Conservation (phyloP, 179 eudicot genomes). For the Drosera spatulata region DNA sequence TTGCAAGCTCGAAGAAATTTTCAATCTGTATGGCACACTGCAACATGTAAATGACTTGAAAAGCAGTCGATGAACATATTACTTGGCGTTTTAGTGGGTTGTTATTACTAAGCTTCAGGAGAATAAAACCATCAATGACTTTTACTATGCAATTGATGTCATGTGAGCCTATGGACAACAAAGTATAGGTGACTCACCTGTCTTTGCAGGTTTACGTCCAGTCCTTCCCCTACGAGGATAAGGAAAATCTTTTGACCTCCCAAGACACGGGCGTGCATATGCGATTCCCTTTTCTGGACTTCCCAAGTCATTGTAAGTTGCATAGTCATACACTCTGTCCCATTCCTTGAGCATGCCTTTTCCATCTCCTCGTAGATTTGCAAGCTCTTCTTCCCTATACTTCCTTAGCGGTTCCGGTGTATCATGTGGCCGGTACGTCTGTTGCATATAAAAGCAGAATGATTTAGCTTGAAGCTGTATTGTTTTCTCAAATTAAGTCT, state of each 20-base stretch:
- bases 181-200: conserved; percentile 28
- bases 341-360: conserved; percentile 74
- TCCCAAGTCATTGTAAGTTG: conserved; percentile 72
- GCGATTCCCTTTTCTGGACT: conserved; percentile 52
- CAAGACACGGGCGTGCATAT: conserved; percentile 29
- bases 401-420: conserved; percentile 52
- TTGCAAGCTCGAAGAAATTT: too few species aligned
- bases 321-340: conserved; percentile 87
- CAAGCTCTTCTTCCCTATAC: conserved; percentile 70
- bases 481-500: too few species aligned
- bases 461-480: too few species aligned
- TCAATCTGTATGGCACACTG: too few species aligned
- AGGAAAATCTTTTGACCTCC: conserved; percentile 59
- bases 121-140: background rate
- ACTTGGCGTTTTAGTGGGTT: too few species aligned
- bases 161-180: too few species aligned
- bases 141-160: background rate
- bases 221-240: conserved; percentile 54
- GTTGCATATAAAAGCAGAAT: conserved; percentile 2
- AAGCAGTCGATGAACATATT: too few species aligned
- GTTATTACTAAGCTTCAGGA: background rate
- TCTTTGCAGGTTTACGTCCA: conserved; percentile 44
- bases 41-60: too few species aligned
- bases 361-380: conserved; percentile 54
- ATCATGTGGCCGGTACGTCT: conserved; percentile 72